phyloP scores from a whole-genome alignment of 306 rosid species.

The Trifolium pratense region DNA sequence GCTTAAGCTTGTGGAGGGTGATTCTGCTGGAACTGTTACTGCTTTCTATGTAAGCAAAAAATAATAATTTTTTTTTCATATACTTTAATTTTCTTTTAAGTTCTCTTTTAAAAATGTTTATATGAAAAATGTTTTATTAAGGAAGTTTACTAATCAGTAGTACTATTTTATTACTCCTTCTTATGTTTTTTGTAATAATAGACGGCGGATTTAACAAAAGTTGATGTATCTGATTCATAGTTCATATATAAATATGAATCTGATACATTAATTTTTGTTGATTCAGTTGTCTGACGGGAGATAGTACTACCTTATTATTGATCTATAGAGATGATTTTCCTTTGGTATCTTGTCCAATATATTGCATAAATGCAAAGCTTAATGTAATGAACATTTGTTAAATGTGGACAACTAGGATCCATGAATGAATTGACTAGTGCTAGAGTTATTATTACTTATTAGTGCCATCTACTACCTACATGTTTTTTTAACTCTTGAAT shows the following conservation, averaged over 20 bases:
- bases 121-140: neutral
- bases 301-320: neutral
- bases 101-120: neutral
- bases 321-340: neutral
- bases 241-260: no score
- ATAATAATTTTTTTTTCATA: neutral
- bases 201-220: no score
- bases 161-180: no score
- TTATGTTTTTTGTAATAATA: no score
- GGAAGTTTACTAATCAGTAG: no score
- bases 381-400: conserved; percentile 32
- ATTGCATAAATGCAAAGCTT: neutral
- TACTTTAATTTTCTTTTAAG: no score
- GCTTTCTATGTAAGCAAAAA: conserved; percentile 87
- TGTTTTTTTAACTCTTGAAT: conserved; percentile 22
- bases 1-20: conserved; percentile 88
- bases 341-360: neutral
- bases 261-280: no score
- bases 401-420: conserved; percentile 40
- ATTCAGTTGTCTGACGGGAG: no score
- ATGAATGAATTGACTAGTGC: conserved; percentile 37
- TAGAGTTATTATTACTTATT: neutral
- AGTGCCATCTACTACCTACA: conserved; percentile 39
- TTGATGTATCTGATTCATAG: no score
- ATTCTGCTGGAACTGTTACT: conserved; percentile 96